Conservation (phyloP, 768 basidiomycete species). For the Paxillus involutus region DNA sequence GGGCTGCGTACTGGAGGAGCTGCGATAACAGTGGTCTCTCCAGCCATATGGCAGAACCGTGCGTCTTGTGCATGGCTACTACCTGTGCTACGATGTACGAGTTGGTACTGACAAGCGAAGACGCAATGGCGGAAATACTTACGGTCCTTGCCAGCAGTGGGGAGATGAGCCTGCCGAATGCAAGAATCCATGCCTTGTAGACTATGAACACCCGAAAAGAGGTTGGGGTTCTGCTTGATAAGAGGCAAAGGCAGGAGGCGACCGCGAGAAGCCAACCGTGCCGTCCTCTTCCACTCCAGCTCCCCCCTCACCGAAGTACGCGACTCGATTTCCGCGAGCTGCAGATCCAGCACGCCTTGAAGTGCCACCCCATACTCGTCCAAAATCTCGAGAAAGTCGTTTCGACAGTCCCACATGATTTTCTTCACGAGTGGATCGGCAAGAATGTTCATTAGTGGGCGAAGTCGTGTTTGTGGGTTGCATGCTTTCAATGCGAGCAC, state of each 20-base stretch:
- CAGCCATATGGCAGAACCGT: slow-evolving; percentile 33
- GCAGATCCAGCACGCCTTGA: slow-evolving; percentile 38
- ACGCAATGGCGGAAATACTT: slow-evolving; percentile 4
- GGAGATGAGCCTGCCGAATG: slow-evolving; percentile 24
- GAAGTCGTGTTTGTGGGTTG: slow-evolving; percentile 13
- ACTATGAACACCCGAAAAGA: slow-evolving; percentile 33
- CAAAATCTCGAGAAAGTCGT: slow-evolving; percentile 38
- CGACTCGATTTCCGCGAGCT: slow-evolving; percentile 38
- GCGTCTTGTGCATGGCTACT: slow-evolving; percentile 35
- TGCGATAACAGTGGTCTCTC: slow-evolving; percentile 34
- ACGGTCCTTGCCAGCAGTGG: slow-evolving; percentile 34
- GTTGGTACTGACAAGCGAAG: background rate
- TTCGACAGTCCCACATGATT: slow-evolving; percentile 44
- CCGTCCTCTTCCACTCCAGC: slow-evolving; percentile 24
- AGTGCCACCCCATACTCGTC: slow-evolving; percentile 28
- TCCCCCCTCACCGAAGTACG: slow-evolving; percentile 26
- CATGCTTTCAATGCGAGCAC: slow-evolving; percentile 26
- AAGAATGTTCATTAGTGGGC: slow-evolving; percentile 29
- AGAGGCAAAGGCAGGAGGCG: slow-evolving; percentile 23
- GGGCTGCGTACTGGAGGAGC: slow-evolving; percentile 41
- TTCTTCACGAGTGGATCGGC: slow-evolving; percentile 30
- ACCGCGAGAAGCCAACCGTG: slow-evolving; percentile 24
- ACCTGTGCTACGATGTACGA: slow-evolving; percentile 28
- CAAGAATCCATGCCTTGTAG: slow-evolving; percentile 38
- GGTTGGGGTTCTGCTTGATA: slow-evolving; percentile 21